Evolutionary conservation across 768 basidiomycete species (phyloP).

Genomic region (Nidula microcarpa): DNA sequence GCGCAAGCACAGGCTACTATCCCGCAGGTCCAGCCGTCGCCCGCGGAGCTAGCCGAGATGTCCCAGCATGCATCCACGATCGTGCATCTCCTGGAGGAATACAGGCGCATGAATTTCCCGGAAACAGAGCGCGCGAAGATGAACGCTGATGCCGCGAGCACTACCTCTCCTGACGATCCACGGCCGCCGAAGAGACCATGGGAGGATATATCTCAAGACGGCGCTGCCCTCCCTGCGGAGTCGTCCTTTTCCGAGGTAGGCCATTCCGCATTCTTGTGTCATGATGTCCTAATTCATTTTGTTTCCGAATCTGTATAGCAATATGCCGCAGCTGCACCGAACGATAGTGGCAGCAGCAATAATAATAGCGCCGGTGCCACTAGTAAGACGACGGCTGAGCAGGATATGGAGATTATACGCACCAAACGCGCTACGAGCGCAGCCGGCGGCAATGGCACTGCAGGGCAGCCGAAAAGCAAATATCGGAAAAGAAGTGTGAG

Average conservation of each 20-base stretch:
- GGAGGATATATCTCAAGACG: constrained; percentile 65
- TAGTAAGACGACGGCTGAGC: constrained; percentile 55
- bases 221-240: constrained; percentile 20
- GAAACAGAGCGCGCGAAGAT: constrained; percentile 31
- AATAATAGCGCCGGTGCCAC: constrained; percentile 3
- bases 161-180: constrained; percentile 39
- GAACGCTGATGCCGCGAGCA: constrained; percentile 20
- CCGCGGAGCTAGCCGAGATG: constrained; percentile 68
- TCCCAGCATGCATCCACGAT: constrained; percentile 61
- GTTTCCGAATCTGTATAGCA: too few relatives aligned
- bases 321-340: too few relatives aligned
- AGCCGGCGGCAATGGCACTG: constrained; percentile 45
- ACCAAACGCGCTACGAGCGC: constrained; percentile 75
- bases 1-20: constrained; percentile 42
- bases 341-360: too few relatives aligned
- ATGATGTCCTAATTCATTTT: background rate
- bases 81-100: constrained; percentile 63
- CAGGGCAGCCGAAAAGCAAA: constrained; percentile 69
- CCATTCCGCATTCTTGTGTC: background rate
- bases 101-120: constrained; percentile 39
- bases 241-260: constrained; percentile 29
- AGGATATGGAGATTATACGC: constrained; percentile 83
- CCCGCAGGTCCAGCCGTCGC: constrained; percentile 48
- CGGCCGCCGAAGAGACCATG: constrained; percentile 76
- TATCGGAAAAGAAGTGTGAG: constrained; percentile 85